A percentile compares a stretch with the other conserved stretches of the same genome.
phyloP scores from a whole-genome alignment of 306 rosid species.

The Cicer arietinum region DNA sequence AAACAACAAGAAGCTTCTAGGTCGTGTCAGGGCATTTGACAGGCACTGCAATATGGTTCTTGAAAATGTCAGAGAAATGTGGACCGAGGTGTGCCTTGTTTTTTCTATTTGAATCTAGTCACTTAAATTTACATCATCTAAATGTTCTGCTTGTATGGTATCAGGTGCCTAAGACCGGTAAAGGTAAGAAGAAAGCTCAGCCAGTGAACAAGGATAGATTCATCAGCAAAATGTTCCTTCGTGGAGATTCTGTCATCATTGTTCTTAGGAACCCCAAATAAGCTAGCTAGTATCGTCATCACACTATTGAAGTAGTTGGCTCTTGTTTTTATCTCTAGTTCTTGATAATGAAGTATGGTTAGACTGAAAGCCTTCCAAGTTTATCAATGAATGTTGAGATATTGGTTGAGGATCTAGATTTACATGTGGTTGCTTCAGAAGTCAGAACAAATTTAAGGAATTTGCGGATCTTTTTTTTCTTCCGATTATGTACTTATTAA shows the following conservation, averaged over 20 bases:
- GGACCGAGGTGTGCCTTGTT: constrained; percentile 80
- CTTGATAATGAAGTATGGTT: neutral
- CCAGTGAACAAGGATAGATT: constrained; percentile 94
- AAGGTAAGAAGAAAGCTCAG: constrained; percentile 88
- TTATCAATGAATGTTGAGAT: constrained; percentile 23
- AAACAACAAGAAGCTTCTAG: constrained; percentile 86
- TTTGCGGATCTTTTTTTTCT: neutral
- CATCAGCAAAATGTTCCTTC: constrained; percentile 91
- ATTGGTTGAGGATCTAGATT: constrained; percentile 11
- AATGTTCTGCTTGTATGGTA: neutral
- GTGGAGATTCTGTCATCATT: constrained; percentile 88
- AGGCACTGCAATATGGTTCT: constrained; percentile 97
- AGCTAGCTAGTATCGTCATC: constrained; percentile 44
- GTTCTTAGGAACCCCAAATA: constrained; percentile 93
- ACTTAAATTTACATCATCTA: neutral
- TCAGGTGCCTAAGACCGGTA: constrained; percentile 91
- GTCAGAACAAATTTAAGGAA: neutral
- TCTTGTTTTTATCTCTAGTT: constrained; percentile 1
- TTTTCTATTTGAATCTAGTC: neutral
- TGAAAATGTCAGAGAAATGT: constrained; percentile 96
- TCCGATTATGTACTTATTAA: constrained; percentile 3
- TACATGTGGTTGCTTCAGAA: neutral
- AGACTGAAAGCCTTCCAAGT: neutral
- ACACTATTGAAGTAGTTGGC: neutral
- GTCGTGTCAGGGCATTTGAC: constrained; percentile 92